Conservation (phyloP, 768 basidiomycete genomes). For the Phanerochaete sordida region DNA sequence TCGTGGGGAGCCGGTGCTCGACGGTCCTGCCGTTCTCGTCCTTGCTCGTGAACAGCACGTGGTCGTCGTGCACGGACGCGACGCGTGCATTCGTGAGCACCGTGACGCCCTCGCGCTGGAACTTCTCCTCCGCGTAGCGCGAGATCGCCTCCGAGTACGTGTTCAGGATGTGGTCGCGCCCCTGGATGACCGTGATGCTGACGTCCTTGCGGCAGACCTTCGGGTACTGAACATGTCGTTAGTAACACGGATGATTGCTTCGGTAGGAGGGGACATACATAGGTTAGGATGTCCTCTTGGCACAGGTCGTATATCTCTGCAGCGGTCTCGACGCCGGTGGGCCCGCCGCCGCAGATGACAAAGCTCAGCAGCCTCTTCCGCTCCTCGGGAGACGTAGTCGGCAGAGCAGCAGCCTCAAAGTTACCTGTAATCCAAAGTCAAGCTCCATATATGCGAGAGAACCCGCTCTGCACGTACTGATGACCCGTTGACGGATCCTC, state of each 20-base stretch:
- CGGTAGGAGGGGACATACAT: constrained; percentile 49
- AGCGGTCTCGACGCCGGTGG: constrained; percentile 92
- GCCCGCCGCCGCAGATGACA: constrained; percentile 93
- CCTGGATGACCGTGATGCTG: constrained; percentile 90
- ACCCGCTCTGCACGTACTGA: constrained; percentile 48
- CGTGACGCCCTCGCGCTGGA: constrained; percentile 75
- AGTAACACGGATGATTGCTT: background rate
- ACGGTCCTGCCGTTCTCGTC: constrained; percentile 55
- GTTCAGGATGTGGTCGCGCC: constrained; percentile 92
- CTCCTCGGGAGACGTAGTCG: constrained; percentile 83
- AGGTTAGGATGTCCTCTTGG: constrained; percentile 91
- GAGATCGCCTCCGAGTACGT: constrained; percentile 98
- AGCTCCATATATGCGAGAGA: too few relatives aligned
- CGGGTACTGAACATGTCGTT: constrained; percentile 55
- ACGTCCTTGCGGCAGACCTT: constrained; percentile 86
- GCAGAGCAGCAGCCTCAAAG: constrained; percentile 85
- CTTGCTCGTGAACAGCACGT: constrained; percentile 70
- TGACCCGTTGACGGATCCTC: constrained; percentile 78
- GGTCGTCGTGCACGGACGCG: constrained; percentile 55
- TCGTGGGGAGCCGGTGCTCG: constrained; percentile 66
- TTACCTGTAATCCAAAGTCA: constrained; percentile 54
- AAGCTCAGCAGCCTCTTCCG: constrained; percentile 85
- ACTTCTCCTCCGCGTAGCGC: constrained; percentile 91
- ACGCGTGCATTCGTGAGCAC: constrained; percentile 74
- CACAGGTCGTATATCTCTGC: constrained; percentile 97